Evolutionary conservation across 495 filamentous ascomycete species (phyloP), one percentile per base, ranked within the genome.

Genomic region (Aspergillus mulundensis): DNA sequence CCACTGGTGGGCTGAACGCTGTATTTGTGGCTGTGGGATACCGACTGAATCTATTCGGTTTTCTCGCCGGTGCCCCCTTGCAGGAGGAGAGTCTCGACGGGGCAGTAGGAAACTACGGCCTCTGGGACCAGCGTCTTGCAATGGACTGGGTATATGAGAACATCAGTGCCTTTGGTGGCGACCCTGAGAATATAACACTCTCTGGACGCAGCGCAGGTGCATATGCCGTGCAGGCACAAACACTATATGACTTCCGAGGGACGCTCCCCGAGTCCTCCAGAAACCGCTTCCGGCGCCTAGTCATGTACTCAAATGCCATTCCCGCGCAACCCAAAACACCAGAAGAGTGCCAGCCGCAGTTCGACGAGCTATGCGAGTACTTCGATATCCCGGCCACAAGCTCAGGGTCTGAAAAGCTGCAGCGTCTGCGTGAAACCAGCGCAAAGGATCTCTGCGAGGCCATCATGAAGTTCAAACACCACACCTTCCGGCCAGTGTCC

Each of bases 11-110:
- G 10, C 71, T 76, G 7, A 71, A 68, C 20, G 61, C 84, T 14
- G 68, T 87, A 11, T 75, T 76, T 12, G 61, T 86, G 21, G 81
- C 77, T 50, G 79, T 85, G 60, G 83, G 83, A 56, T 87, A 87
- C 59, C 78, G 84, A 3, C 67, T 87, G 34, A 83, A 82, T 28
- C 74, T 82, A 0, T 72, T 87, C 30, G 84, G 84, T 0, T 87
- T 87, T 57, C 57, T 86, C 24, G 74, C 82, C 12, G 77, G 77
- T 3, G 66, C 66, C 10, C 50, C 77, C 3, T 54, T 68, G 10
- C 50, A 57, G 10, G 62, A 70, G 58, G 40, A 78, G 41, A 73
- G 71, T 5, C 73, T 69, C 1, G 72, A 74, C 42, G 73, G 78
- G 28, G 81, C 77, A 11, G 41, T 78, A 16, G 66, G 83, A 34